Evolutionary conservation across 176 grass and related monocot genomes (phyloP).

Genomic region (Oryza glaberrima): DNA sequence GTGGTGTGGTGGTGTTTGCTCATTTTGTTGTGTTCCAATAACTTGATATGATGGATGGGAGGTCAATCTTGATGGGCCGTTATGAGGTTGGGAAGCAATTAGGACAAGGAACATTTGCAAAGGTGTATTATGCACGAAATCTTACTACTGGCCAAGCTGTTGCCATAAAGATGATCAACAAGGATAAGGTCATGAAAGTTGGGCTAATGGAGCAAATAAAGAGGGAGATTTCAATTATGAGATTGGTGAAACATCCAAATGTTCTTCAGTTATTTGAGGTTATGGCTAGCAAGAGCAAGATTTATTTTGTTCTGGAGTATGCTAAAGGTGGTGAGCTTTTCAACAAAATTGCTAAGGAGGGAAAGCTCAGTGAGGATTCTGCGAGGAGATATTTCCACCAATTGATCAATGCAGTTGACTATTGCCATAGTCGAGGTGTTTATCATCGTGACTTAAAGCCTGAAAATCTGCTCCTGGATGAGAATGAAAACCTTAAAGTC

Average conservation of each 20-base stretch:
- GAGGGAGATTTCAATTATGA: slow-evolving; percentile 90
- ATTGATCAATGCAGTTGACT: slow-evolving; percentile 85
- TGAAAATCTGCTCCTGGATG: slow-evolving; percentile 91
- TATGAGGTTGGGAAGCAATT: slow-evolving; percentile 84
- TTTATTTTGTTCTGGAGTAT: slow-evolving; percentile 95
- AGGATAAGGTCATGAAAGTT: slow-evolving; percentile 84
- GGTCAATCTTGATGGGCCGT: slow-evolving; percentile 70
- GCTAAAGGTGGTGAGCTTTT: slow-evolving; percentile 95
- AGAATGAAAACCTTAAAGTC: slow-evolving; percentile 85
- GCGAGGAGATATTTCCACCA: slow-evolving; percentile 91
- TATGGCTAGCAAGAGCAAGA: slow-evolving; percentile 91
- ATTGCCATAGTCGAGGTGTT: slow-evolving; percentile 91
- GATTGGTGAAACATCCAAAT: slow-evolving; percentile 89
- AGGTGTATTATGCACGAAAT: slow-evolving; percentile 91
- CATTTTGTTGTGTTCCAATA: slow-evolving; percentile 3
- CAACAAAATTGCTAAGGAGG: slow-evolving; percentile 79
- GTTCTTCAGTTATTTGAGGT: slow-evolving; percentile 87
- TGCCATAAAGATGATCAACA: slow-evolving; percentile 95
- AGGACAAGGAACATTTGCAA: slow-evolving; percentile 94
- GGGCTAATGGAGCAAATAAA: slow-evolving; percentile 95
- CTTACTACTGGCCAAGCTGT: slow-evolving; percentile 71
- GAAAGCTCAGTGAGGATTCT: slow-evolving; percentile 69
- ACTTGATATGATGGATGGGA: slow-evolving; percentile 57
- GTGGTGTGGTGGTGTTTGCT: neutral
- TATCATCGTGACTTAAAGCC: slow-evolving; percentile 94